These are phyloP conservation scores for Amaranthus hypochondriacus DNA, from an alignment of 148 eudicot genomes.

Conservation along the genomic window DNA sequence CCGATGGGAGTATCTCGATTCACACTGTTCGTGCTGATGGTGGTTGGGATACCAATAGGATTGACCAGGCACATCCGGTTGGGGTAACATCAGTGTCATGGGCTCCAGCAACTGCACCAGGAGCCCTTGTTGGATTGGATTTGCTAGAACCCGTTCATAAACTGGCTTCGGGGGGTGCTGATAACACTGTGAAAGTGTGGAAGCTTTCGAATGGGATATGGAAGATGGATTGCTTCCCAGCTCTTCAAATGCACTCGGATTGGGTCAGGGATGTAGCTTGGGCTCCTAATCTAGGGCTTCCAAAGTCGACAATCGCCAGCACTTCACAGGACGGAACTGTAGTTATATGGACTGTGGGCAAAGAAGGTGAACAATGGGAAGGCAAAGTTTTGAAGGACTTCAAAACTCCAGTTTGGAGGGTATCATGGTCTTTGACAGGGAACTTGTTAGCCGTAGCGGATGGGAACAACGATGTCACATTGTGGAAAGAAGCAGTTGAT, in stretches of 20 bases:
- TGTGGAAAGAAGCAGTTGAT: slow-evolving; percentile 93
- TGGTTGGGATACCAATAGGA: slow-evolving; percentile 75
- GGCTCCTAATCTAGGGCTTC: slow-evolving; percentile 94
- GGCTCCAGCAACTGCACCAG: slow-evolving; percentile 87
- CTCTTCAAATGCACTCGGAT: slow-evolving; percentile 75
- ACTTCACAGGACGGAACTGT: slow-evolving; percentile 92
- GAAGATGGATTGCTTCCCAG: slow-evolving; percentile 91
- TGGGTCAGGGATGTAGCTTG: slow-evolving; percentile 93
- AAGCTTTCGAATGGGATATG: slow-evolving; percentile 64
- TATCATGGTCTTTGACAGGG: slow-evolving; percentile 90
- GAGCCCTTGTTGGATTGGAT: slow-evolving; percentile 69
- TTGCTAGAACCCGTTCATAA: slow-evolving; percentile 62
- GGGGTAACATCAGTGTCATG: slow-evolving; percentile 93
- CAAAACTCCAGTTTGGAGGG: slow-evolving; percentile 87
- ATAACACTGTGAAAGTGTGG: slow-evolving; percentile 84
- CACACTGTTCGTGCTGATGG: slow-evolving; percentile 68
- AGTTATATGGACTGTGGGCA: slow-evolving; percentile 75
- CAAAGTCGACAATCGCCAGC: slow-evolving; percentile 86
- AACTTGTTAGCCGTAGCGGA: slow-evolving; percentile 92
- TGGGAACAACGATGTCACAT: slow-evolving; percentile 67
- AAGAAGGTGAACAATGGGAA: slow-evolving; percentile 88
- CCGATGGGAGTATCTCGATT: slow-evolving; percentile 82
- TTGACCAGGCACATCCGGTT: slow-evolving; percentile 91
- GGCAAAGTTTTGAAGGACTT: slow-evolving; percentile 82
- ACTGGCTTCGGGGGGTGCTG: slow-evolving; percentile 87